A percentile compares a stretch with the other conserved stretches of the same genome.
These are phyloP conservation scores for Fraxinus quadrangulata DNA, from an alignment of 257 asterid species.

Conservation along the genomic window DNA sequence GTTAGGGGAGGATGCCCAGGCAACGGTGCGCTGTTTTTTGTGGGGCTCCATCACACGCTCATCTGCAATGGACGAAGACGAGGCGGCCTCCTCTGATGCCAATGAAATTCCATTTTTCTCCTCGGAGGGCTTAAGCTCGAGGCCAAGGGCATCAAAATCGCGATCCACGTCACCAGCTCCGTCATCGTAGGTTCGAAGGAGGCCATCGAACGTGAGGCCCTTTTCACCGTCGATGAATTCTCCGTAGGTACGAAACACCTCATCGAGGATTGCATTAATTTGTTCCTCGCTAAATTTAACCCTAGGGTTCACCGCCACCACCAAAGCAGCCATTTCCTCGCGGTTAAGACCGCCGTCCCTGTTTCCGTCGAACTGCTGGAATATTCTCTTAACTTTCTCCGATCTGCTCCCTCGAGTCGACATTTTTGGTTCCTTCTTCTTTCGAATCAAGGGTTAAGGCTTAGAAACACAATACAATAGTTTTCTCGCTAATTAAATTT, in stretches of 20 bases:
- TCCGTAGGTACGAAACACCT: slow-evolving; percentile 84
- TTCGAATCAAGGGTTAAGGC: slow-evolving; percentile 25
- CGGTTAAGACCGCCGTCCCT: slow-evolving; percentile 86
- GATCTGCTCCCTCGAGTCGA: slow-evolving; percentile 94
- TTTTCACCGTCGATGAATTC: slow-evolving; percentile 80
- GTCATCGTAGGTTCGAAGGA: slow-evolving; percentile 91
- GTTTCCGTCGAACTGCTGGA: slow-evolving; percentile 75
- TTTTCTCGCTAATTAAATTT: slow-evolving; percentile 13
- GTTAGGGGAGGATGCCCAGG: slow-evolving; percentile 97
- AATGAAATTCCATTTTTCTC: slow-evolving; percentile 47
- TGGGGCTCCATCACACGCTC: slow-evolving; percentile 86
- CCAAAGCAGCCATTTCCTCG: slow-evolving; percentile 91
- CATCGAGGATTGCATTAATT: slow-evolving; percentile 86
- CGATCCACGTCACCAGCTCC: slow-evolving; percentile 99
- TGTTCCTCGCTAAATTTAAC: slow-evolving; percentile 97
- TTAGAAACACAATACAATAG: slow-evolving; percentile 18
- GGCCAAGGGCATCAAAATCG: slow-evolving; percentile 93
- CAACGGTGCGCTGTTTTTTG: slow-evolving; percentile 87
- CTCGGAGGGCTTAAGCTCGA: slow-evolving; percentile 63
- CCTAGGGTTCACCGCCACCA: slow-evolving; percentile 86
- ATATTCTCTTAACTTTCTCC: slow-evolving; percentile 88
- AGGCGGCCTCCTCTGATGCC: slow-evolving; percentile 65
- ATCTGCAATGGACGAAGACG: slow-evolving; percentile 74
- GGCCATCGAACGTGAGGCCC: slow-evolving; percentile 89
- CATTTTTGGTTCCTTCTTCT: slow-evolving; percentile 37